Evolutionary conservation across 2,329 filamentous ascomycete genomes (phyloP), one percentile per base, ranked within the genome.

Genomic region (Xylaria sp.): DNA sequence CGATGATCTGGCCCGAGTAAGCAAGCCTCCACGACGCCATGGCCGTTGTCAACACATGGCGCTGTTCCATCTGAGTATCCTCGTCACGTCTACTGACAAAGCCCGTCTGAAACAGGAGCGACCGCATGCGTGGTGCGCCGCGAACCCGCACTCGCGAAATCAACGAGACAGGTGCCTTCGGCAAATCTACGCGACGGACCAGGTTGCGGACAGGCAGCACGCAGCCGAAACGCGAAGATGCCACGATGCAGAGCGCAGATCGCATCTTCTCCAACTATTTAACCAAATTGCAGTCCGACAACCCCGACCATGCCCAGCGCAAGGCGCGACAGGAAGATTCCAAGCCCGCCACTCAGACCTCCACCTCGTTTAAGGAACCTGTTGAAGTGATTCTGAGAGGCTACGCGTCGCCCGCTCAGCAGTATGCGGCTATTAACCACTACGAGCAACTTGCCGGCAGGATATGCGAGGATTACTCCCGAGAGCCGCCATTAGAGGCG

Each of bases 381-480:
- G 79, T 90, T 46, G 92, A 97, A 75, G 84, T 96, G 63, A 85
- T 96, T 58, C 80, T 97, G 13, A 90, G 92, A 66, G 93, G 93
- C 35, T 97, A 92, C 75, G 78, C 80, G 58, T 82, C 81, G 13
- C 72, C 79, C 1, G 73, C 84, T 73, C 77, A 87, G 75, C 81
- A 91, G 78, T 97, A 94, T 82, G 91, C 92, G 34, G 92, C 92
- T 39, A 87, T 97, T 67, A 86, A 89, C 66, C 90, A 91, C 75
- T 97, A 89, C 76, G 93, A 97, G 77, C 84, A 87, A 61, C 86
- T 96, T 48, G 93, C 90, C 5, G 92, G 92, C 30, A 78, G 85
- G 63, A 91, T 97, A 71, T 92, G 92, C 74, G 93, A 97, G 76
- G 92, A 97, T 75, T 97, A 97, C 74, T 86, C 92, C 7, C 87